Percentiles rank a stretch among this genome's conserved stretches.
Conservation (phyloP, 2,329 filamentous ascomycete genomes). For the Paracorniculantispora psalliotae region DNA sequence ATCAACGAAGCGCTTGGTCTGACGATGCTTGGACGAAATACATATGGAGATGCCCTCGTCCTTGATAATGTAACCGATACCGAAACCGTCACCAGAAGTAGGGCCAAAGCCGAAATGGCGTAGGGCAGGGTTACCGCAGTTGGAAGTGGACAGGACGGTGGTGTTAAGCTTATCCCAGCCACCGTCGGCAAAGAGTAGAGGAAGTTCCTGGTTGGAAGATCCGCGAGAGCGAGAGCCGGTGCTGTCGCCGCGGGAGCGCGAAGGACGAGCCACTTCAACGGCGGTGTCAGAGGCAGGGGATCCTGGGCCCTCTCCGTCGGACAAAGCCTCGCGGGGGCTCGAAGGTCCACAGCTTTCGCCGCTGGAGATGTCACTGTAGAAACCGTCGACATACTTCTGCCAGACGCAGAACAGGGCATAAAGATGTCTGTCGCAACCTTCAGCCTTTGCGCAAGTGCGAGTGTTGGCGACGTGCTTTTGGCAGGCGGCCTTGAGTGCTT, state of each 20-base stretch:
- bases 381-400: conserved; percentile 82
- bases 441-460: conserved; percentile 78
- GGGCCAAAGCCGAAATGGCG: conserved; percentile 96
- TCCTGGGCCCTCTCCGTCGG: conserved; percentile 30
- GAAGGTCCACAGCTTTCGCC: conserved; percentile 58
- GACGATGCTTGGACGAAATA: conserved; percentile 86
- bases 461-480: conserved; percentile 77
- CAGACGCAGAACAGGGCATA: conserved; percentile 94
- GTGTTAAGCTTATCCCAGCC: conserved; percentile 96
- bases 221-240: conserved; percentile 44
- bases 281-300: conserved; percentile 24
- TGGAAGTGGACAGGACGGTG: conserved; percentile 93
- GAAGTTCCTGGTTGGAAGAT: conserved; percentile 47
- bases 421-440: conserved; percentile 87
- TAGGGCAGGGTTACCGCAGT: conserved; percentile 93
- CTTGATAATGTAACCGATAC: conserved; percentile 99
- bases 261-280: conserved; percentile 27
- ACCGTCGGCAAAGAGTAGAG: conserved; percentile 76
- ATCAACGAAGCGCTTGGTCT: conserved; percentile 86
- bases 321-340: conserved; percentile 48
- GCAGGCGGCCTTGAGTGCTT: conserved; percentile 77
- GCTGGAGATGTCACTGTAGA: conserved; percentile 47
- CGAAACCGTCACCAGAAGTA: conserved; percentile 88
- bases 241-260: conserved; percentile 50
- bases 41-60: conserved; percentile 69